These are phyloP conservation scores for Houttuynia cordata DNA, from an alignment of 164 flowering plant genomes.

Conservation along the genomic window DNA sequence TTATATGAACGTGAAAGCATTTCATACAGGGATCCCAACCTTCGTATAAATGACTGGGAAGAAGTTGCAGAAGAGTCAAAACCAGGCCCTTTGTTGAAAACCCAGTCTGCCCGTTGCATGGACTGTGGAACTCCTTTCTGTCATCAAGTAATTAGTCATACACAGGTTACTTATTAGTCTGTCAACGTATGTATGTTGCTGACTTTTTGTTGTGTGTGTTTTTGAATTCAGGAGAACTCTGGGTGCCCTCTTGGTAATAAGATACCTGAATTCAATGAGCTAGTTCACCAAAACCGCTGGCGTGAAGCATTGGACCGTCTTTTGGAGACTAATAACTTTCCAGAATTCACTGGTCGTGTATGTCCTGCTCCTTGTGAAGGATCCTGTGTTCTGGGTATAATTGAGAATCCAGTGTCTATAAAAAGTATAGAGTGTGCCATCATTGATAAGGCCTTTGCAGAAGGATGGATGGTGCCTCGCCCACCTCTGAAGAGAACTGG, in stretches of 20 bases:
- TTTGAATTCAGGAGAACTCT: slow-evolving; percentile 61
- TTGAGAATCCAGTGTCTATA: slow-evolving; percentile 96
- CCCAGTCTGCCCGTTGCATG: slow-evolving; percentile 99
- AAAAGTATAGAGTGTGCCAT: slow-evolving; percentile 93
- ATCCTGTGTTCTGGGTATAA: slow-evolving; percentile 97
- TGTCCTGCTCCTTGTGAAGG: slow-evolving; percentile 99
- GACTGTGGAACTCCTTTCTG: slow-evolving; percentile 99
- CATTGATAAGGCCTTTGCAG: slow-evolving; percentile 95
- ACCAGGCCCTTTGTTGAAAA: slow-evolving; percentile 69
- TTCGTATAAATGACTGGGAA: slow-evolving; percentile 74
- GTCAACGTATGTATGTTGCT: background rate
- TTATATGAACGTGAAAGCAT: slow-evolving; percentile 85
- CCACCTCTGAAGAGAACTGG: slow-evolving; percentile 85
- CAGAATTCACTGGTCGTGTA: slow-evolving; percentile 97
- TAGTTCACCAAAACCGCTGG: slow-evolving; percentile 97
- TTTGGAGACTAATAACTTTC: slow-evolving; percentile 95
- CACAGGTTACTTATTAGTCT: background rate
- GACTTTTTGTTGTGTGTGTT: background rate
- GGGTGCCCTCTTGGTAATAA: slow-evolving; percentile 99
- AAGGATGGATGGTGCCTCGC: slow-evolving; percentile 98
- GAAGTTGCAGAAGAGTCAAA: slow-evolving; percentile 79
- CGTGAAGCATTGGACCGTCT: slow-evolving; percentile 93
- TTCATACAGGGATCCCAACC: slow-evolving; percentile 76
- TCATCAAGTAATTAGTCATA: slow-evolving; percentile 57
- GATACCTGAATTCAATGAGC: slow-evolving; percentile 97